These are phyloP conservation scores for Boeremia exigua DNA, from an alignment of 2,329 filamentous ascomycete genomes.

Conservation along the genomic window DNA sequence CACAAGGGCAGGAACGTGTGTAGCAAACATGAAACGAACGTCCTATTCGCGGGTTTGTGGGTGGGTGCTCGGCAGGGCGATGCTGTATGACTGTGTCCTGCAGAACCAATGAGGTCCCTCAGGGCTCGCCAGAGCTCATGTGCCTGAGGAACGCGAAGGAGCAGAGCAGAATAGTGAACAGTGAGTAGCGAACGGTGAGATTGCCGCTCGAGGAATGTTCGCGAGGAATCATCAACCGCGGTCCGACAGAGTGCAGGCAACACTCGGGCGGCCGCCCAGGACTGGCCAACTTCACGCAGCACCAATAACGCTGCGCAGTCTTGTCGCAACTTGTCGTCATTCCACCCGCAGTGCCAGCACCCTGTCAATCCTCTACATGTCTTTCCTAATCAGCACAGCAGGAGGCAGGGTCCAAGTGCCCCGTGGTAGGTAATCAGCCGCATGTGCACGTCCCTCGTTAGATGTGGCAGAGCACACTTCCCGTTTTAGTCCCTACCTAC, in stretches of 20 bases:
- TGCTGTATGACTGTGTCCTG: constrained; percentile 42
- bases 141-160: constrained; percentile 13
- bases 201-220: not conserved
- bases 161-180: constrained; percentile 6
- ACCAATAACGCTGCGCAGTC: constrained; percentile 1
- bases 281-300: not conserved
- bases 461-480: constrained; percentile 13
- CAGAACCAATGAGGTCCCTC: constrained; percentile 25
- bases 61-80: constrained; percentile 21
- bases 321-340: not conserved
- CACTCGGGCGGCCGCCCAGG: constrained; percentile 1
- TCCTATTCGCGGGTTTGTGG: constrained; percentile 28
- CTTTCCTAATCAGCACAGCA: constrained; percentile 7
- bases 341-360: constrained; percentile 2
- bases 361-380: constrained; percentile 2
- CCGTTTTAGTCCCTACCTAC: constrained; percentile 9
- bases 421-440: constrained; percentile 11
- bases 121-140: constrained; percentile 18
- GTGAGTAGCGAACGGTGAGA: too few species aligned
- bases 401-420: constrained; percentile 6
- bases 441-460: constrained; percentile 8
- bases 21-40: constrained; percentile 24
- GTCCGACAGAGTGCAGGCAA: constrained; percentile 4
- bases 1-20: constrained; percentile 23
- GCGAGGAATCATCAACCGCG: not conserved